Evolutionary conservation across 2,329 filamentous ascomycete genomes (phyloP), one percentile per base, ranked within the genome.

Genomic region (Colletotrichum karsti): DNA sequence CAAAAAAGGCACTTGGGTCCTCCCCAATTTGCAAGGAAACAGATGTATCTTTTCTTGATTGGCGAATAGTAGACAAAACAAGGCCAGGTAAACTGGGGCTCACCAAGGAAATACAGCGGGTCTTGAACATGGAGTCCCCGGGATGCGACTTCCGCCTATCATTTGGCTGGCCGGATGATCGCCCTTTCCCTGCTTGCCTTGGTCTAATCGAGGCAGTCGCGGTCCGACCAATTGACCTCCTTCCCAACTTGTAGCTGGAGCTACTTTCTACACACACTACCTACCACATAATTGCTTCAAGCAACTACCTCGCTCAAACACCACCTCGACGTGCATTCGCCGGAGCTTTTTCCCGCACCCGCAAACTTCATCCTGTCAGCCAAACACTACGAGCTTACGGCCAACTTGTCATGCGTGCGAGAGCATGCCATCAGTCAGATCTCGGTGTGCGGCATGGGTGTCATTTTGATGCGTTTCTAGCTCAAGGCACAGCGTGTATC

Each of bases 221-320:
- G 2, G 30, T 33, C 30, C 30, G 30, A 33, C 30, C 30, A 33
- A 30, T 9, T 24, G 20, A 13, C 15, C 35, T 35, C 20, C 35
- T 41, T 20, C 15, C 24, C 26, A 22, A 24, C 6, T 22, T 7
- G 46, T 24, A 7, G 30, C 8, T n/a, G 4, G n/a, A n/a, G n/a
- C n/a, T n/a, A n/a, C n/a, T n/a, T 63, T 42, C 22, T 15, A 28
- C 15, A 26, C 46, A 50, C 13, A 28, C 15, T 51, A 24, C 28
- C 46, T 9, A 51, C 37, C 12, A 54, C 42, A 59, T 33, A 58
- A 51, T 37, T 15, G 13, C 15, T 62, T 55, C 57, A 66, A 66
- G 57, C 63, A 41, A 41, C 57, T 37, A 24, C 46, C 48, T 62
- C 57, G 57, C 13, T 62, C 39, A 24, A 5, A n/a, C n/a, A n/a